phyloP scores from a whole-genome alignment of 352 stramenopile species.

The Pythium dissimile region DNA sequence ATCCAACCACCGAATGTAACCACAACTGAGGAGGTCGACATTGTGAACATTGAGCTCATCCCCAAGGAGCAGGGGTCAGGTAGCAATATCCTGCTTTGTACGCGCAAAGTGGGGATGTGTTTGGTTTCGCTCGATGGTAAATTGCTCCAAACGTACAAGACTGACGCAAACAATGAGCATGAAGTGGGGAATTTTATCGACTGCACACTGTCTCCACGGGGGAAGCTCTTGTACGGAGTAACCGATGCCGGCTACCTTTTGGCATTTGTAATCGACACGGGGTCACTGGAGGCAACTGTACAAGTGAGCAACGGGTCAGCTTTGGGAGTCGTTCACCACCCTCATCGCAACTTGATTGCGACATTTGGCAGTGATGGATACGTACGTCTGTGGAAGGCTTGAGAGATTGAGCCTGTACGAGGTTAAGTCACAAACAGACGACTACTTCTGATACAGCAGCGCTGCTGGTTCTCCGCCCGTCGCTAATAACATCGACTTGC shows the following conservation, averaged over 20 bases:
- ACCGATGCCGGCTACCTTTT: constrained; percentile 84
- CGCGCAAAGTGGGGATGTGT: constrained; percentile 75
- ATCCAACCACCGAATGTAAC: constrained; percentile 56
- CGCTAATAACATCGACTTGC: not conserved
- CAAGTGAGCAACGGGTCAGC: constrained; percentile 82
- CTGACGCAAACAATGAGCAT: constrained; percentile 53
- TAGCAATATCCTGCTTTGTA: constrained; percentile 85
- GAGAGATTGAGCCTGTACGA: constrained; percentile 23
- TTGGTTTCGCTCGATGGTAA: constrained; percentile 73
- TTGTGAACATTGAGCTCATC: constrained; percentile 67
- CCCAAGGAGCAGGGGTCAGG: constrained; percentile 35
- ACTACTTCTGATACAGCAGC: constrained; percentile 43
- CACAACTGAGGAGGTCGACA: constrained; percentile 64
- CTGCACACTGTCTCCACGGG: constrained; percentile 76
- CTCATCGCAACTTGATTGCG: constrained; percentile 85
- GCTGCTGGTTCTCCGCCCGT: constrained; percentile 28
- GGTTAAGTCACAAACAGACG: not conserved
- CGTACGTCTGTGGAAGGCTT: constrained; percentile 79
- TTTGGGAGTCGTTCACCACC: constrained; percentile 83
- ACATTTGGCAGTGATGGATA: constrained; percentile 88
- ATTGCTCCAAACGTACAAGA: constrained; percentile 58
- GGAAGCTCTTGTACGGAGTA: constrained; percentile 84
- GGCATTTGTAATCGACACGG: constrained; percentile 57
- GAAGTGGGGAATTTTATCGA: constrained; percentile 84
- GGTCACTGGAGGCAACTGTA: constrained; percentile 63